Base-by-base conservation (phyloP, 2,329 filamentous ascomycete species). In the Fusarium floridanum region DNA sequence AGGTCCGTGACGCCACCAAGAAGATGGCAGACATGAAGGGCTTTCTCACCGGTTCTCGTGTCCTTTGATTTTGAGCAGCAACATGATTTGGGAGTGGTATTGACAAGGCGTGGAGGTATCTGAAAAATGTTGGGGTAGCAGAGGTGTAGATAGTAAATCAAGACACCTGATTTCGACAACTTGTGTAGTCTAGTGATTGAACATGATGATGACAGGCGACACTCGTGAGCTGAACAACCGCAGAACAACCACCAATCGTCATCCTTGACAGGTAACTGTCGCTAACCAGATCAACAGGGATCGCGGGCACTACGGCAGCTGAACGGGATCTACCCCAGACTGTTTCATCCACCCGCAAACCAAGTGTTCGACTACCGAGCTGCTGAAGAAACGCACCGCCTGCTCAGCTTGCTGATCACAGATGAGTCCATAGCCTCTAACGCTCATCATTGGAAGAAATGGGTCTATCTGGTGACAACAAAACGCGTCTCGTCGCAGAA, bases 11-110 rank as follows among this genome's bases (percentile, higher is more conserved):
- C 1, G 24, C 61, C 0, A 22, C 24, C 0, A 37, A 63, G 27
- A 67, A 64, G 22, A 22, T 73, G 4, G 71, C 73, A 1, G 24
- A 4, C 1, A 12, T 67, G 9, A 76, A 75, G 29, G 36, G 61
- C 2, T 76, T 76, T 34, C 64, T 76, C 6, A 2, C 37, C 39
- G 37, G 11, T 6, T 7, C 6, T n/a, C 12, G 27, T 6, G 2
- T 73, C 48, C 17, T 24, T n/a, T 36, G 7, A n/a, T 53, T 17
- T 32, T n/a, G 9, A 43, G 20, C 48, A 32, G 9, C 48, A 53
- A n/a, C 48, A 53, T 12, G 17, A 16, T 17, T 50, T 16, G 45
- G 12, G 16, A 24, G 12, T 50, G 16, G 24, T 50, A n/a, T 11
- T 17, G 16, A 29, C n/a, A 57, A 56, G n/a, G 17, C 14, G 16